Evolutionary conservation across 2,329 filamentous ascomycete genomes (phyloP).

Genomic region (Emmonsia crescens): DNA sequence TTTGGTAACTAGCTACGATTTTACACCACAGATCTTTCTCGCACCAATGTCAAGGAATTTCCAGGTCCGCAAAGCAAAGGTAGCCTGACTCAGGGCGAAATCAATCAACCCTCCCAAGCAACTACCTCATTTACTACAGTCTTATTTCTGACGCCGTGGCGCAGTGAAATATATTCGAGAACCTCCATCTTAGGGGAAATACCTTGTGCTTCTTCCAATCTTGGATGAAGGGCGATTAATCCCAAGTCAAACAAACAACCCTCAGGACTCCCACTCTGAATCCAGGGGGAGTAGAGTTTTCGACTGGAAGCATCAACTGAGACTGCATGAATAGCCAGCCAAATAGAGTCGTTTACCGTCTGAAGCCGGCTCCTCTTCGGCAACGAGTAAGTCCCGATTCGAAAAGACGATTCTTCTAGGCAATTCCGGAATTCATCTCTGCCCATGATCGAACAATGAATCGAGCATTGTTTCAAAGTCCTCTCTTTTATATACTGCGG

Average conservation of each 20-base stretch:
- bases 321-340: not conserved
- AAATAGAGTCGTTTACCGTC: not conserved
- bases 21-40: not conserved
- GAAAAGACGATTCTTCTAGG: not conserved
- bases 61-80: not conserved
- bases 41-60: not conserved
- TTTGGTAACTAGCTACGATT: not conserved
- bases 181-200: not conserved
- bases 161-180: not conserved
- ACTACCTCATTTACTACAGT: not conserved
- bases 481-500: not conserved
- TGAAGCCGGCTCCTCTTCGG: not conserved
- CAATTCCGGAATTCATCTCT: not conserved
- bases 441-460: not conserved
- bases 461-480: not conserved
- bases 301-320: not conserved
- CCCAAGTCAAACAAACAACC: not conserved
- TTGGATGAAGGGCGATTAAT: not conserved
- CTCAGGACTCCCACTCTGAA: not conserved
- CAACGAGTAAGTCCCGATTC: not conserved
- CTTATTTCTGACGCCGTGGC: not conserved
- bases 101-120: not conserved
- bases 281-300: not conserved
- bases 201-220: not conserved
- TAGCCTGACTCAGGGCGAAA: not conserved